Conservation (phyloP, 2,329 filamentous ascomycete genomes). For the Cladophialophora chaetospira region DNA sequence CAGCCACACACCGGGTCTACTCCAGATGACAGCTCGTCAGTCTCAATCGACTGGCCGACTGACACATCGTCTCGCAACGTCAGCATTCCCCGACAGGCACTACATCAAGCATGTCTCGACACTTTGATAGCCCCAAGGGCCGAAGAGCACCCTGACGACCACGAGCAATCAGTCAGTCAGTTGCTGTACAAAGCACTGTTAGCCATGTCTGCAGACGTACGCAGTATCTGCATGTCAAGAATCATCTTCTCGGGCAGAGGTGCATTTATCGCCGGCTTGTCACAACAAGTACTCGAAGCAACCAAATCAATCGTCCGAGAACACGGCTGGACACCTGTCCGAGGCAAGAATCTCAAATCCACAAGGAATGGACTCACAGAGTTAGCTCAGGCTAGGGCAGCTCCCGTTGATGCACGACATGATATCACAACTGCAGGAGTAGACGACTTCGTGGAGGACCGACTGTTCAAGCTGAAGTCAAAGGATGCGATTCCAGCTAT, state of each 20-base stretch:
- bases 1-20: not conserved
- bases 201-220: conserved; percentile 75
- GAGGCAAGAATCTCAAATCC: conserved; percentile 55
- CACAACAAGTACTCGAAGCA: conserved; percentile 74
- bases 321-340: conserved; percentile 76
- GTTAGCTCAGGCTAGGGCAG: conserved; percentile 29
- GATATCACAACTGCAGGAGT: conserved; percentile 48
- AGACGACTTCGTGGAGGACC: conserved; percentile 62
- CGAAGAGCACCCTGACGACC: conserved; percentile 72
- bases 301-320: conserved; percentile 65
- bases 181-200: conserved; percentile 77
- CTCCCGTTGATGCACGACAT: conserved; percentile 24
- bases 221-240: conserved; percentile 82
- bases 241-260: conserved; percentile 85
- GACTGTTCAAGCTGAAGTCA: conserved; percentile 54
- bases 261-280: conserved; percentile 76
- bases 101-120: conserved; percentile 74
- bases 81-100: conserved; percentile 66
- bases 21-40: not conserved
- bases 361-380: conserved; percentile 35
- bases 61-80: conserved; percentile 17
- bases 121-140: conserved; percentile 67
- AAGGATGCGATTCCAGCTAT: conserved; percentile 42
- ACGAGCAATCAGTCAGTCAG: conserved; percentile 76
- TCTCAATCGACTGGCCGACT: conserved; percentile 32